A percentile compares a stretch with the other conserved stretches of the same genome.
Conservation (phyloP, 495 filamentous ascomycete species). For the Xylaria scruposa region DNA sequence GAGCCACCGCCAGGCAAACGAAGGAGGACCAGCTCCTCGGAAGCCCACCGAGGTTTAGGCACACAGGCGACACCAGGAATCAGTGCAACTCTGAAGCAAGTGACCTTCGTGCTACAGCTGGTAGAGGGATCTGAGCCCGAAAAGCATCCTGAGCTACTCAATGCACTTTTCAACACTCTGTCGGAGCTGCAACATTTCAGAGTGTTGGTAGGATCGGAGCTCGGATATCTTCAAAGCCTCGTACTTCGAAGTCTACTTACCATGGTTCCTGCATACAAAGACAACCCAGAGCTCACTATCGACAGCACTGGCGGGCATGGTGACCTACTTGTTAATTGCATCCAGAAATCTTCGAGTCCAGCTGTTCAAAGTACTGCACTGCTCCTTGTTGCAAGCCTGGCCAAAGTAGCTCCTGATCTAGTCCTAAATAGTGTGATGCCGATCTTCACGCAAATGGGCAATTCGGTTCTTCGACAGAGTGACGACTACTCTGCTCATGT, state of each 20-base stretch:
- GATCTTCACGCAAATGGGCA: conserved; percentile 97
- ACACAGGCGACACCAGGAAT: conserved; percentile 56
- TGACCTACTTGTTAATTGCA: conserved; percentile 88
- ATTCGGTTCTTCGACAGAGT: conserved; percentile 82
- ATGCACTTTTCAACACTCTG: conserved; percentile 78
- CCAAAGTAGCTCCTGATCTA: conserved; percentile 81
- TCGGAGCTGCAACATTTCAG: conserved; percentile 84
- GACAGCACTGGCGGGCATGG: conserved; percentile 78
- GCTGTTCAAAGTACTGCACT: conserved; percentile 91
- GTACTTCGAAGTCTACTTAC: conserved; percentile 76
- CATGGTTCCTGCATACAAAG: conserved; percentile 78
- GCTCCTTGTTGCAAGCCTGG: conserved; percentile 83
- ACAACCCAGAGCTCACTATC: conserved; percentile 63
- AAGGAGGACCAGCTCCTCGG: conserved; percentile 73
- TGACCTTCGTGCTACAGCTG: conserved; percentile 87
- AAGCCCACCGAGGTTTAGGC: conserved; percentile 50
- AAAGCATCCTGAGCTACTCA: conserved; percentile 73
- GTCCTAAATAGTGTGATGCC: conserved; percentile 98
- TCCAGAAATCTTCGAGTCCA: conserved; percentile 84
- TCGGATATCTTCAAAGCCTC: conserved; percentile 85
- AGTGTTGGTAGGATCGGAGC: conserved; percentile 70
- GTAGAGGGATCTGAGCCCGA: conserved; percentile 78
- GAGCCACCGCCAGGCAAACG: conserved; percentile 74
- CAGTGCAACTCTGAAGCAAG: conserved; percentile 67
- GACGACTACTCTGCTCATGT: conserved; percentile 97